phyloP scores from a whole-genome alignment of 2,329 filamentous ascomycete genomes.

The Raffaelea arxii region DNA sequence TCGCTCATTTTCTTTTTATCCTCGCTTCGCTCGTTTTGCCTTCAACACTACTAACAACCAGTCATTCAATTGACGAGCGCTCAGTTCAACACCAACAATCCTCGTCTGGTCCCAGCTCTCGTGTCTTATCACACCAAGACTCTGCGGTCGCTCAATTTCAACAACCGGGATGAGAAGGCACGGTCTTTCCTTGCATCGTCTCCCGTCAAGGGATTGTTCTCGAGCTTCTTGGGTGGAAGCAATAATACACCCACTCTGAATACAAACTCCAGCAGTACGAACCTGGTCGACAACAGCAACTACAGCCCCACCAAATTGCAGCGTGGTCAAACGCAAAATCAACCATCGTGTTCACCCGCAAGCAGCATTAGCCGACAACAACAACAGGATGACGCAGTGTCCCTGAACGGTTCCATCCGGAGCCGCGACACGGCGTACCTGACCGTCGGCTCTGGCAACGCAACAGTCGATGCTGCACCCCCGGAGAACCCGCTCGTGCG shows the following conservation, averaged over 20 bases:
- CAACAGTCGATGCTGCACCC: constrained; percentile 34
- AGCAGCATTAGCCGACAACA: constrained; percentile 3
- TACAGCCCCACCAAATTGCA: constrained; percentile 8
- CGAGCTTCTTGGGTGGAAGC: constrained; percentile 63
- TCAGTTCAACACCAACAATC: constrained; percentile 60
- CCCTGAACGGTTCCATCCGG: constrained; percentile 45
- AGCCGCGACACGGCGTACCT: constrained; percentile 33
- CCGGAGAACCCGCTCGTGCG: constrained; percentile 59
- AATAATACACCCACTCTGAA: too few relatives aligned
- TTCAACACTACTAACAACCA: constrained; percentile 19
- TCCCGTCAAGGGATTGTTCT: constrained; percentile 87
- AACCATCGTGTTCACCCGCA: too few relatives aligned
- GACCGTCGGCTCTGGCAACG: constrained; percentile 20
- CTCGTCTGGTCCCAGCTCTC: constrained; percentile 54
- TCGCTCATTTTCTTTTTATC: neutral
- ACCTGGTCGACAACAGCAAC: constrained; percentile 21
- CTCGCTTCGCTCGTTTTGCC: neutral
- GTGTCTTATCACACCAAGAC: constrained; percentile 72
- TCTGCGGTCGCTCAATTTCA: constrained; percentile 57
- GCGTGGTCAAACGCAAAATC: neutral
- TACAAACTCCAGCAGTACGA: constrained; percentile 43
- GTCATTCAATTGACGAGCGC: constrained; percentile 63
- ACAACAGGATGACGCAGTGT: constrained; percentile 22
- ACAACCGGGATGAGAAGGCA: constrained; percentile 53
- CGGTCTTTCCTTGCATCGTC: constrained; percentile 57